These are phyloP conservation scores for Terfezia claveryi DNA, from an alignment of 495 filamentous ascomycete species.

Conservation along the genomic window DNA sequence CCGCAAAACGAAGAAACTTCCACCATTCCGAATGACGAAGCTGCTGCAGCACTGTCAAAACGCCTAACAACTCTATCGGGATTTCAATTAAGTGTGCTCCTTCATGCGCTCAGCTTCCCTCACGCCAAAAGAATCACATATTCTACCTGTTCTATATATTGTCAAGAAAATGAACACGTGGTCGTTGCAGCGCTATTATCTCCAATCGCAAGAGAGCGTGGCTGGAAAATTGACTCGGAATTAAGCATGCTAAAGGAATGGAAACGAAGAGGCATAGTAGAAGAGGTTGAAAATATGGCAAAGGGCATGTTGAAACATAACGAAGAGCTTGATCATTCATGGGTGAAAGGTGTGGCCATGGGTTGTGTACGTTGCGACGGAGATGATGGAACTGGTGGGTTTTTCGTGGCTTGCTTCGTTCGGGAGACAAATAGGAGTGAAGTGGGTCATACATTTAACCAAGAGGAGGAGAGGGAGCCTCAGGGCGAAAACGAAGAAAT, in stretches of 20 bases:
- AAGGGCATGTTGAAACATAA: no score
- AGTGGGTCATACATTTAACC: background rate
- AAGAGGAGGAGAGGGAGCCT: no score
- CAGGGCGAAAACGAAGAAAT: no score
- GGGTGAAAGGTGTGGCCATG: slow-evolving; percentile 34
- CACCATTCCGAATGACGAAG: slow-evolving; percentile 6
- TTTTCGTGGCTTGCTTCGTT: slow-evolving; percentile 48
- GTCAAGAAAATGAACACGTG: slow-evolving; percentile 71
- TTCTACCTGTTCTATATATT: slow-evolving; percentile 74
- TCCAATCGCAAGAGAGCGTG: slow-evolving; percentile 37
- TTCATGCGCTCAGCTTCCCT: slow-evolving; percentile 68
- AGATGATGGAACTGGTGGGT: slow-evolving; percentile 55
- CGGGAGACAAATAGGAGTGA: slow-evolving; percentile 22
- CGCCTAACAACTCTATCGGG: slow-evolving; percentile 50
- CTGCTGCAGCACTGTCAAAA: slow-evolving; percentile 6
- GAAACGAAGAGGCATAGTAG: slow-evolving; percentile 34
- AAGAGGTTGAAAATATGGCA: slow-evolving; percentile 16
- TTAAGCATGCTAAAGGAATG: slow-evolving; percentile 47
- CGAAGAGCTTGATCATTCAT: slow-evolving; percentile 14
- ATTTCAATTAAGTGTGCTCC: slow-evolving; percentile 54
- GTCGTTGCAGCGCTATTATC: slow-evolving; percentile 46
- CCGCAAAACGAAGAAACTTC: slow-evolving; percentile 6
- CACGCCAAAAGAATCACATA: slow-evolving; percentile 60
- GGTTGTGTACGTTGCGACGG: slow-evolving; percentile 65
- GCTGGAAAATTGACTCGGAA: slow-evolving; percentile 53